Evolutionary conservation across 2,329 filamentous ascomycete genomes (phyloP).

Genomic region (Talaromyces funiculosus): DNA sequence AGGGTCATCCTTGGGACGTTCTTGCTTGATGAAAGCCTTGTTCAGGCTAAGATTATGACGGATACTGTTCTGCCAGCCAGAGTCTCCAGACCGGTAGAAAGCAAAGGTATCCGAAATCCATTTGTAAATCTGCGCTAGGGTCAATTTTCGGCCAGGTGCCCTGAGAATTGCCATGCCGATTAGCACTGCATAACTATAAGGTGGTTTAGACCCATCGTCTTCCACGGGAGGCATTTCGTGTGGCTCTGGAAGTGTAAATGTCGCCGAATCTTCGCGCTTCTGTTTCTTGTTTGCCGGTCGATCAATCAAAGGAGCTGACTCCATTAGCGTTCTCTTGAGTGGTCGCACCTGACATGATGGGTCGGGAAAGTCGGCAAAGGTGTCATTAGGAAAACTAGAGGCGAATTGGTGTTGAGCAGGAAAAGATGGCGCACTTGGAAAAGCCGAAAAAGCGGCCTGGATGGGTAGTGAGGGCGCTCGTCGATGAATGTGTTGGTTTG

Average conservation of each 20-base stretch:
- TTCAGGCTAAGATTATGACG: conserved; percentile 95
- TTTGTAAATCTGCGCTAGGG: conserved; percentile 93
- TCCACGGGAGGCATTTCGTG: conserved; percentile 74
- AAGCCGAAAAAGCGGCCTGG: conserved; percentile 47
- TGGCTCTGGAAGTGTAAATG: conserved; percentile 58
- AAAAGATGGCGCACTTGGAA: conserved; percentile 37
- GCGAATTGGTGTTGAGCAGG: conserved; percentile 46
- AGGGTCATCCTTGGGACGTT: conserved; percentile 92
- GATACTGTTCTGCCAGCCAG: conserved; percentile 98
- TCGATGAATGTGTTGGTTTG: conserved; percentile 27
- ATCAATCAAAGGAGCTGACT: conserved; percentile 68
- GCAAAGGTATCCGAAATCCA: conserved; percentile 96
- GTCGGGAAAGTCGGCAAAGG: conserved; percentile 45
- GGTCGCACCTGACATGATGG: conserved; percentile 41
- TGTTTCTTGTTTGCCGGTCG: conserved; percentile 60
- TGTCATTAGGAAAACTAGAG: conserved; percentile 37
- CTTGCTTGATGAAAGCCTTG: conserved; percentile 93
- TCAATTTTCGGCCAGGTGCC: conserved; percentile 74
- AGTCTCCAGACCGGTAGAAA: conserved; percentile 78
- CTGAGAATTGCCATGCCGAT: conserved; percentile 96
- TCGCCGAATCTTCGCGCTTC: conserved; percentile 52
- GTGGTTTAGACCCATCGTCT: conserved; percentile 84
- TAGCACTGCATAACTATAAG: conserved; percentile 87
- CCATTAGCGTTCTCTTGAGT: conserved; percentile 60
- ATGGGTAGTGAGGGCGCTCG: conserved; percentile 34